Evolutionary conservation across 805 yeast species (phyloP), one percentile per base, ranked within the genome.

Genomic region (Hemisphaericaspora nanyangensis): DNA sequence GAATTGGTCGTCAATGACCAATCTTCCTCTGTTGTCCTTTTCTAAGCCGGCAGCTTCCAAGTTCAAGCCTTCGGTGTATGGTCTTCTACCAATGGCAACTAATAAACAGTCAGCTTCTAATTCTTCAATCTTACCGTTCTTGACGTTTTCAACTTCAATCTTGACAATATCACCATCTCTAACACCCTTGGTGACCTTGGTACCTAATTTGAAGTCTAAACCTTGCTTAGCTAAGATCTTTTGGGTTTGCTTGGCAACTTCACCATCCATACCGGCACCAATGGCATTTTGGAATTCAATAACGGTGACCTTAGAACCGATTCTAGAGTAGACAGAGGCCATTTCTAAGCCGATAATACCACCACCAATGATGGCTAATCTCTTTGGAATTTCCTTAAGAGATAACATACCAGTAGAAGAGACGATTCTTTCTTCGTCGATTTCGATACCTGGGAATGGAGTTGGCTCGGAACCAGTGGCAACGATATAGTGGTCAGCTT

Each of bases 391-490:
- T 73, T 90, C 96, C 63, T 79, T 77, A 55, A 93, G 76, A 17
- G 84, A 65, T 42, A 93, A 70, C 43, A 87, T 85, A 55, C 99
- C 99, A 34, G 99, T 93, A 24, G 97, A 89, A 27, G 95, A 76
- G 39, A 93, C 97, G 52, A 93, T 93, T 72, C 95, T 83, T 75
- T 91, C 95, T 72, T 93, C 98, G 60, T 93, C 99, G 49, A 93
- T 80, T 53, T 80, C 82, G 55, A 93, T 87, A 46, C 99, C 99
- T 53, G 99, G 99, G 90, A 93, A 93, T 37, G 98, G 97, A 29
- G 97, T 85, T 41, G 90, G 90, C 70, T 93, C 99, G 25, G 98
- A 90, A 47, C 99, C 99, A 28, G 99, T 93, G 51, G 99, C 99
- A 60, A 93, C 79, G 60, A 93, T 85, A 65, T 93, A 74, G 69